These are phyloP conservation scores for Fusarium sp. DNA, from an alignment of 2,329 filamentous ascomycete species.

Conservation along the genomic window DNA sequence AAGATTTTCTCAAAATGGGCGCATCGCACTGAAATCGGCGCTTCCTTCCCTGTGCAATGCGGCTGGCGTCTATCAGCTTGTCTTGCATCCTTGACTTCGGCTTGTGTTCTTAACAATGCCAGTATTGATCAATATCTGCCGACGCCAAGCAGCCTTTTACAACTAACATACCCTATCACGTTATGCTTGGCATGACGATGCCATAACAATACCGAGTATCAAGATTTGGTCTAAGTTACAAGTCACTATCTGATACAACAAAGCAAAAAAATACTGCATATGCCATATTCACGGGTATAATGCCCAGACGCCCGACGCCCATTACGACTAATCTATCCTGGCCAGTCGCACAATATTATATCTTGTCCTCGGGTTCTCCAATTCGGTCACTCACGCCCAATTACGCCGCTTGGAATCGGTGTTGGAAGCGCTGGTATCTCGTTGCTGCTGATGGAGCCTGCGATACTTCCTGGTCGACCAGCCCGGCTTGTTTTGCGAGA, in stretches of 20 bases:
- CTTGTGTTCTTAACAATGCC: background rate
- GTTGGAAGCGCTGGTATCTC: constrained; percentile 45
- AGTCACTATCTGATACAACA: background rate
- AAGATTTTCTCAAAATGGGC: constrained; percentile 1
- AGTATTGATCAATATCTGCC: background rate
- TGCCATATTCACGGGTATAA: constrained; percentile 35
- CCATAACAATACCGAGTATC: background rate
- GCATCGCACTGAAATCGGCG: constrained; percentile 6
- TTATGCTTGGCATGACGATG: background rate
- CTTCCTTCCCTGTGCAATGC: background rate
- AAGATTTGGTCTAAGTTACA: background rate
- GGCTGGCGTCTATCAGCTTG: background rate
- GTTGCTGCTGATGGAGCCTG: constrained; percentile 51
- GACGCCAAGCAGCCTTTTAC: background rate
- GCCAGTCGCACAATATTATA: constrained; percentile 20
- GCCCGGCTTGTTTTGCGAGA: constrained; percentile 48
- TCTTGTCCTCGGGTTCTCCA: constrained; percentile 1
- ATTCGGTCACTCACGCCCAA: constrained; percentile 12
- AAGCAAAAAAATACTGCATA: constrained; percentile 11
- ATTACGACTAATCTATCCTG: constrained; percentile 1
- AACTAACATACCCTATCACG: background rate
- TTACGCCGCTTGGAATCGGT: constrained; percentile 17
- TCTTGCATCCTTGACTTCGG: background rate
- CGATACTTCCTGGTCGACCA: constrained; percentile 51
- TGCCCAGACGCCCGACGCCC: constrained; percentile 36